phyloP scores from a whole-genome alignment of 805 yeast species.

The Schwanniomyces pseudopolymorphus region DNA sequence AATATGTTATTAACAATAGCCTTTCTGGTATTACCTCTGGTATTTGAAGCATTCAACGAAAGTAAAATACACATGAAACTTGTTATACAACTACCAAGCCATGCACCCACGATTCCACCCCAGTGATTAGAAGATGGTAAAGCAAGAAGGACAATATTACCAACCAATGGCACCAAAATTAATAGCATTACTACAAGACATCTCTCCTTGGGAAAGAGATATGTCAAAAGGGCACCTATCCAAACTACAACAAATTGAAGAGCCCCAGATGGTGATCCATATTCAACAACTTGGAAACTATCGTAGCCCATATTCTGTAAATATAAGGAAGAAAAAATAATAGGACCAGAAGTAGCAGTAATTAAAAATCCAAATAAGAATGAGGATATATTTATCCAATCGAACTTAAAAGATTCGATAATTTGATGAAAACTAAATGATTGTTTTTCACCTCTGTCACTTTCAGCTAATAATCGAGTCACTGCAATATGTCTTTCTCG shows the following conservation, averaged over 20 bases:
- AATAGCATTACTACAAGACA: slow-evolving; percentile 12
- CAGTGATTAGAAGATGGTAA: slow-evolving; percentile 15
- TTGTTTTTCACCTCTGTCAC: slow-evolving; percentile 23
- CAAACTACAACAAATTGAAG: slow-evolving; percentile 22
- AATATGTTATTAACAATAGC: slow-evolving; percentile 11
- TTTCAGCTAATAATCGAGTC: slow-evolving; percentile 13
- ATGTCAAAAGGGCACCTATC: slow-evolving; percentile 16
- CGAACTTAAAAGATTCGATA: slow-evolving; percentile 23
- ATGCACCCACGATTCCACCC: slow-evolving; percentile 13
- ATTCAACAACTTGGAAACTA: slow-evolving; percentile 17
- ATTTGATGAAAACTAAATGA: slow-evolving; percentile 22
- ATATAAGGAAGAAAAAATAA: slow-evolving; percentile 17
- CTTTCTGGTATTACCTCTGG: slow-evolving; percentile 15
- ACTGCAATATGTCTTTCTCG: slow-evolving; percentile 17
- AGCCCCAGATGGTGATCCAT: slow-evolving; percentile 28
- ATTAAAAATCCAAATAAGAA: slow-evolving; percentile 14
- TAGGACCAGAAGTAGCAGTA: slow-evolving; percentile 18
- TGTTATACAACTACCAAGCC: slow-evolving; percentile 14
- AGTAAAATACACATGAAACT: slow-evolving; percentile 11
- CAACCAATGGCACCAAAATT: slow-evolving; percentile 18
- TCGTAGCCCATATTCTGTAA: slow-evolving; percentile 13
- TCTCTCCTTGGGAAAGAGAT: slow-evolving; percentile 19
- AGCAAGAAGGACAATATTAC: slow-evolving; percentile 16
- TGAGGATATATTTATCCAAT: slow-evolving; percentile 10
- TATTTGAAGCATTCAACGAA: slow-evolving; percentile 9